phyloP scores from a whole-genome alignment of 148 eudicot species.

The Fagopyrum esculentum region DNA sequence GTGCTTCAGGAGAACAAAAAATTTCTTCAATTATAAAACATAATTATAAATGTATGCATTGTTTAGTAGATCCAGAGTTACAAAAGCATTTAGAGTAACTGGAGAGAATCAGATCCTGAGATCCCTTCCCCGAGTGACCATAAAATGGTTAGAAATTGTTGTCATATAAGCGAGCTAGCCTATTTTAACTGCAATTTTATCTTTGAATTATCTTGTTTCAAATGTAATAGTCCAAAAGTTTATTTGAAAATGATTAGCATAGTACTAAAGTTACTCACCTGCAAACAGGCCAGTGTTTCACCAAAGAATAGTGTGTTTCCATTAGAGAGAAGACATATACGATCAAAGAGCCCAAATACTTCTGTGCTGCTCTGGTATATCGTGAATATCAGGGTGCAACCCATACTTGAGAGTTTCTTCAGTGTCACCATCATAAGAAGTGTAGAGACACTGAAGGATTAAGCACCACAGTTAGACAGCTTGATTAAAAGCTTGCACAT shows the following conservation, averaged over 20 bases:
- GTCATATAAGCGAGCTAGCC: not conserved
- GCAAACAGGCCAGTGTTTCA: slow-evolving; percentile 93
- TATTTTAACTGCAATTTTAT: not conserved
- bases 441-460: slow-evolving; percentile 72
- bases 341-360: slow-evolving; percentile 95
- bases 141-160: not conserved
- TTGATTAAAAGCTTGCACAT: not conserved
- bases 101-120: not conserved
- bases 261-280: slow-evolving; percentile 35
- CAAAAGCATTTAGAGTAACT: not conserved
- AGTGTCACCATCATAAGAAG: slow-evolving; percentile 98
- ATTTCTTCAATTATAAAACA: not conserved
- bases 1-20: slow-evolving; percentile 51
- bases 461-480: not conserved
- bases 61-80: not conserved
- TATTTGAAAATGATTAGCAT: not conserved
- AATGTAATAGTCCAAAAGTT: not conserved
- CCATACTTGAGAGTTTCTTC: slow-evolving; percentile 92
- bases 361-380: slow-evolving; percentile 97
- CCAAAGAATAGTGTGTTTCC: slow-evolving; percentile 95
- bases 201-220: not conserved
- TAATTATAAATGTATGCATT: not conserved
- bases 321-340: slow-evolving; percentile 92
- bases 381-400: slow-evolving; percentile 92
- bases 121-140: not conserved